These are phyloP conservation scores for Aspergillus hancockii DNA, from an alignment of 495 filamentous ascomycete genomes.

Conservation along the genomic window DNA sequence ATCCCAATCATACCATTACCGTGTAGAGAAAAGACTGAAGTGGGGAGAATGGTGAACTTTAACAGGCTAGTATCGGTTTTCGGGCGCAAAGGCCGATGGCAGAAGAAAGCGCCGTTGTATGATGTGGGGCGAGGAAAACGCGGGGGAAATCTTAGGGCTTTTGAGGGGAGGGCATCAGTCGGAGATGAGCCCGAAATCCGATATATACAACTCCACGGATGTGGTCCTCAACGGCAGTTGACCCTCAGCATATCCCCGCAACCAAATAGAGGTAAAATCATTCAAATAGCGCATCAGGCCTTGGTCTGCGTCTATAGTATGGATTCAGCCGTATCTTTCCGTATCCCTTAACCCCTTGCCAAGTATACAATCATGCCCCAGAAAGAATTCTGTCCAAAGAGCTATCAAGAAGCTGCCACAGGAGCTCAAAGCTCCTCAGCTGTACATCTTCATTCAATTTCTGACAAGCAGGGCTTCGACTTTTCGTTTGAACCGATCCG, in stretches of 20 bases:
- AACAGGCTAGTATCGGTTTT: conserved; percentile 24
- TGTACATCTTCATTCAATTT: conserved; percentile 45
- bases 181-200: conserved; percentile 38
- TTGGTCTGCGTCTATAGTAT: conserved; percentile 1
- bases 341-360: conserved; percentile 17
- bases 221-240: background rate
- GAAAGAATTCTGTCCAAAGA: conserved; percentile 49
- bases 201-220: conserved; percentile 10
- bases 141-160: background rate
- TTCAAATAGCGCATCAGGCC: conserved; percentile 35
- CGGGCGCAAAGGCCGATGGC: conserved; percentile 24
- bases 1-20: background rate
- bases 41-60: conserved; percentile 7
- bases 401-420: conserved; percentile 35
- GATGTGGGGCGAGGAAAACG: background rate
- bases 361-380: conserved; percentile 51
- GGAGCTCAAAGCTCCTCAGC: conserved; percentile 23
- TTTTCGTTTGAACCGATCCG: conserved; percentile 62
- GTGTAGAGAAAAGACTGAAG: conserved; percentile 7
- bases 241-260: background rate
- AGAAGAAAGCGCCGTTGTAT: background rate
- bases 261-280: conserved; percentile 8
- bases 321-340: background rate
- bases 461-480: conserved; percentile 38
- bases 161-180: conserved; percentile 12